Evolutionary conservation across 2,329 filamentous ascomycete genomes (phyloP).

Genomic region (Amylocarpus encephaloides): DNA sequence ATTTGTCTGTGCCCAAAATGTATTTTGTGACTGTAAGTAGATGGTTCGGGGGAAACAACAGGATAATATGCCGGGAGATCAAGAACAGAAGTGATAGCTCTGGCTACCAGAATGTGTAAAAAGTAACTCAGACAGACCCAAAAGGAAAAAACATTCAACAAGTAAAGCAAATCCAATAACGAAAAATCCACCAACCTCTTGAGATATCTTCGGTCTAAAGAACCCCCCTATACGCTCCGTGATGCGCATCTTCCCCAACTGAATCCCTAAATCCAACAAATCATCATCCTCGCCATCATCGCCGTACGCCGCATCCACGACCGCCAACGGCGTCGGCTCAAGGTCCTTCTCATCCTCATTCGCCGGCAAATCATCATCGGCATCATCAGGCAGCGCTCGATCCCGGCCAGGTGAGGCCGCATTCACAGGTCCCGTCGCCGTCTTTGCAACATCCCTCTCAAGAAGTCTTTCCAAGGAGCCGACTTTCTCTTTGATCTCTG

Average conservation of each 20-base stretch:
- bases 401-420: constrained; percentile 11
- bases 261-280: constrained; percentile 64
- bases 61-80: background rate
- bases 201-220: constrained; percentile 61
- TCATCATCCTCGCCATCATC: constrained; percentile 58
- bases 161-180: constrained; percentile 1
- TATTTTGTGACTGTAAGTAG: background rate
- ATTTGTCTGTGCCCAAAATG: background rate
- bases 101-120: background rate
- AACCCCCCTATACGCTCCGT: constrained; percentile 70
- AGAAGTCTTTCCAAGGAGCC: constrained; percentile 63
- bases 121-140: background rate
- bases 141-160: background rate
- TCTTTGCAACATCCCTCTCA: constrained; percentile 59
- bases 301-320: constrained; percentile 62
- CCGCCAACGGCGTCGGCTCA: constrained; percentile 55
- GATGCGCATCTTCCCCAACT: constrained; percentile 64
- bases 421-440: constrained; percentile 15
- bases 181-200: constrained; percentile 54
- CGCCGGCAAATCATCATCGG: constrained; percentile 36
- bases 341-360: constrained; percentile 57
- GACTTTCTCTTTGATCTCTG: constrained; percentile 74
- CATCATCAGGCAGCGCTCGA: constrained; percentile 39
- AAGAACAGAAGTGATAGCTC: background rate
- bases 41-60: background rate